Evolutionary conservation across 768 basidiomycete species (phyloP).

Genomic region (Hydnomerulius pinastri): DNA sequence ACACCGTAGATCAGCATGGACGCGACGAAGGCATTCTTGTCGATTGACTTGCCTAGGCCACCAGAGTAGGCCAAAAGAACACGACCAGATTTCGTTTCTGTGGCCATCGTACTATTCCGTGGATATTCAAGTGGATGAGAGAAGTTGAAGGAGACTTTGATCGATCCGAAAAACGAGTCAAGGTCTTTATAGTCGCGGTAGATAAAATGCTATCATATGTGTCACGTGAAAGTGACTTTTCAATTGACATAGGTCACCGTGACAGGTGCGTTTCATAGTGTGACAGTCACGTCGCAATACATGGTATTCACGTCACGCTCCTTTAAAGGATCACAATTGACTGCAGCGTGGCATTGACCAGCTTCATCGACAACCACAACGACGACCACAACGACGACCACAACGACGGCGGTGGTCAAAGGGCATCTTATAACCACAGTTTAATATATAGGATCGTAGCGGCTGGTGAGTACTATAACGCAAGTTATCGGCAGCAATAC

Average conservation of each 20-base stretch:
- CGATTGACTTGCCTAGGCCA: slow-evolving; percentile 75
- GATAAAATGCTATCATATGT: neutral
- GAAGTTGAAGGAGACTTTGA: neutral
- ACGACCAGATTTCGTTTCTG: slow-evolving; percentile 53
- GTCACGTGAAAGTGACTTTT: neutral
- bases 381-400: neutral
- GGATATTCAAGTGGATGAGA: neutral
- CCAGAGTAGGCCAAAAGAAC: slow-evolving; percentile 98
- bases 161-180: neutral
- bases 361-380: neutral
- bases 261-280: neutral
- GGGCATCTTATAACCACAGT: no score
- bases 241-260: neutral
- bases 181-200: neutral
- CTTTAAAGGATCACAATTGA: neutral
- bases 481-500: neutral
- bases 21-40: neutral
- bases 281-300: neutral
- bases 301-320: neutral
- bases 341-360: neutral
- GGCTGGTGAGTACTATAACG: neutral
- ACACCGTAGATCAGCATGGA: slow-evolving; percentile 9
- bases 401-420: no score
- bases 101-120: slow-evolving; percentile 26
- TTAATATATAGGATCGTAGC: no score